Conservation (phyloP, 208 protist species). For the Strigomonas galati region DNA sequence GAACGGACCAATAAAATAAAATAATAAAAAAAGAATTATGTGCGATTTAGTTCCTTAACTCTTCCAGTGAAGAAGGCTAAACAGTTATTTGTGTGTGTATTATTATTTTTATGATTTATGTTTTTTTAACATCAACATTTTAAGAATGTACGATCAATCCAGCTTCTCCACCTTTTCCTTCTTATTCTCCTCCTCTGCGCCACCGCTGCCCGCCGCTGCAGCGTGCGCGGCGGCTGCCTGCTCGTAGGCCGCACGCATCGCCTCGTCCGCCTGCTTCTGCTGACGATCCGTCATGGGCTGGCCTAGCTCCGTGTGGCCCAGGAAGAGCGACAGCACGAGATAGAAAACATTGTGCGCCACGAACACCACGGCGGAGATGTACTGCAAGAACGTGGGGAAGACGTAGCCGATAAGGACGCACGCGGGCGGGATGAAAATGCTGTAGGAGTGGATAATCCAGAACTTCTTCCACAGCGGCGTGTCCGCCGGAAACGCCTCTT, state of each 20-base stretch:
- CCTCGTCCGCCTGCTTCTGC: neutral
- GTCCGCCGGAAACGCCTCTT: conserved; percentile 23
- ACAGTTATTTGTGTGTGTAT: no score
- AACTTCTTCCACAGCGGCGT: conserved; percentile 21
- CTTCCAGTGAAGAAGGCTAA: no score
- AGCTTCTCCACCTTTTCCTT: conserved; percentile 20
- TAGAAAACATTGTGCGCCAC: conserved; percentile 22
- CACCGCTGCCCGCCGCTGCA: neutral
- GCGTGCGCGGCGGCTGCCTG: neutral
- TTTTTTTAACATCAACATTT: neutral
- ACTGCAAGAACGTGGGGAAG: conserved; percentile 37
- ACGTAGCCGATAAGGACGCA: conserved; percentile 24
- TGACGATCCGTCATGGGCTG: neutral
- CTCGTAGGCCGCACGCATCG: neutral
- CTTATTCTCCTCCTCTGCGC: conserved; percentile 10
- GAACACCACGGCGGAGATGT: conserved; percentile 18
- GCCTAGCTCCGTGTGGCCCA: conserved; percentile 11
- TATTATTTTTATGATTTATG: neutral
- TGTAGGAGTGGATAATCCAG: conserved; percentile 31
- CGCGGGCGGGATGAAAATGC: conserved; percentile 27
- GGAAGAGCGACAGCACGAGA: conserved; percentile 17
- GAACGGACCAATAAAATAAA: no score
- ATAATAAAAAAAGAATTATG: no score
- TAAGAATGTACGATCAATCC: conserved; percentile 6
- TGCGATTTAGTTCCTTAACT: no score